Evolutionary conservation across 257 asterid genomes (phyloP).

Genomic region (Nicotiana obtusifolia): DNA sequence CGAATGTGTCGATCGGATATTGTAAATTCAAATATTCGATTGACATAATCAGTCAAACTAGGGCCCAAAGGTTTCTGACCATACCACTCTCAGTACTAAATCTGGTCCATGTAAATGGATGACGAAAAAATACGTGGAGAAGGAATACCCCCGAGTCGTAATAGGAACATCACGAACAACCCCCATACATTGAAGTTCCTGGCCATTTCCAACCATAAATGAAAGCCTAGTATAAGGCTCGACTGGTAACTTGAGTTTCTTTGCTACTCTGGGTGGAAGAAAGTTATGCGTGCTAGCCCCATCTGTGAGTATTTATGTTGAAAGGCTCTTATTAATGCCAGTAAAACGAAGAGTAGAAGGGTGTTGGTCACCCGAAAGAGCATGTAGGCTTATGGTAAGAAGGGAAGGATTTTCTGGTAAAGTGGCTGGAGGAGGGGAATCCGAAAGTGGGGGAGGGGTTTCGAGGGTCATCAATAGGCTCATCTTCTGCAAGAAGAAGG

Average conservation of each 20-base stretch:
- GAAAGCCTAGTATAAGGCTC: background rate
- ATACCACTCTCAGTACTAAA: background rate
- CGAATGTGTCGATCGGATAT: background rate
- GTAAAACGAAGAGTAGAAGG: background rate
- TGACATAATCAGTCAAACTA: background rate
- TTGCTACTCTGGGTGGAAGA: background rate
- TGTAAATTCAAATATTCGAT: background rate
- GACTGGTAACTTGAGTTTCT: background rate
- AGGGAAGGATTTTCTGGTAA: no score
- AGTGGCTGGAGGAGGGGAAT: no score
- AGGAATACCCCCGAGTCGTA: background rate
- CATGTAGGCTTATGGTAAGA: background rate
- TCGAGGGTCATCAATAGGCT: background rate
- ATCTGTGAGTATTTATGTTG: background rate
- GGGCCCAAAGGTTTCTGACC: background rate
- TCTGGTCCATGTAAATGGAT: background rate
- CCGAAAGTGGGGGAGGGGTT: background rate
- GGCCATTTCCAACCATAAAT: background rate
- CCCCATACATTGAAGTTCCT: background rate
- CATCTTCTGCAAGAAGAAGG: background rate
- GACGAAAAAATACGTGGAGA: background rate
- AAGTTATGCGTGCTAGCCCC: background rate
- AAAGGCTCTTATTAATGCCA: background rate
- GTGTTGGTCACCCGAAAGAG: background rate
- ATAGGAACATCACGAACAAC: background rate